Base-by-base conservation (phyloP, 2,329 filamentous ascomycete species). In the Paramyrothecium roridum region DNA sequence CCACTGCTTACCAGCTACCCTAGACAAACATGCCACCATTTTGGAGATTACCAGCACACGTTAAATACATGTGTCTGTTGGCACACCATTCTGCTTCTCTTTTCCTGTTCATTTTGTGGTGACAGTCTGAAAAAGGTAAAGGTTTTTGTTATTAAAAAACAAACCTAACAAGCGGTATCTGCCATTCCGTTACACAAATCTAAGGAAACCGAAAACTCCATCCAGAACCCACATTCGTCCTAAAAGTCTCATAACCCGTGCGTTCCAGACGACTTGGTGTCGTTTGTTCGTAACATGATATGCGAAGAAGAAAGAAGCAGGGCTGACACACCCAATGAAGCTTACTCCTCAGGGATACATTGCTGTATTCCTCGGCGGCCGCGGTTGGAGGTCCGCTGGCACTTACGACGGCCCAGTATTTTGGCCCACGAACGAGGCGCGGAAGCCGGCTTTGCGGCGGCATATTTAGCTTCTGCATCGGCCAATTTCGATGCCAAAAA, bases 401-500 rank as follows among this genome's bases (percentile, higher is more conserved):
- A 62, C 54, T 49, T 52, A 52, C 46, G 49, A n/a, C 33, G 47
- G 40, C 37, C 26, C 48, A 55, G 63, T 46, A 63, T 54, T 59
- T 65, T 69, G 49, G 54, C 55, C 63, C 64, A 65, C 8, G 59
- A 47, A 19, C 52, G 54, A 20, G 54, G 30, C 10, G 50, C 40
- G 1, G 55, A 60, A 54, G 69, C 66, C 22, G 62, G 58, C 57
- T 65, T 67, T 55, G 11, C 22, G 17, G 47, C 47, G 21, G 17
- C 47, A 13, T 67, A 61, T 10, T 61, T 59, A 22, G 67, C 60
- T 47, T 65, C 65, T 45, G 73, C 67, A 23, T 66, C 65, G 26
- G 65, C 61, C 19, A 67, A 60, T 61, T 73, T 76, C 54, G 70
- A 66, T 20, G 71, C 68, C 52, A 79, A 59, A 56, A 75, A 77